phyloP scores from a whole-genome alignment of 2,329 filamentous ascomycete genomes.

The Rutstroemia sp. region DNA sequence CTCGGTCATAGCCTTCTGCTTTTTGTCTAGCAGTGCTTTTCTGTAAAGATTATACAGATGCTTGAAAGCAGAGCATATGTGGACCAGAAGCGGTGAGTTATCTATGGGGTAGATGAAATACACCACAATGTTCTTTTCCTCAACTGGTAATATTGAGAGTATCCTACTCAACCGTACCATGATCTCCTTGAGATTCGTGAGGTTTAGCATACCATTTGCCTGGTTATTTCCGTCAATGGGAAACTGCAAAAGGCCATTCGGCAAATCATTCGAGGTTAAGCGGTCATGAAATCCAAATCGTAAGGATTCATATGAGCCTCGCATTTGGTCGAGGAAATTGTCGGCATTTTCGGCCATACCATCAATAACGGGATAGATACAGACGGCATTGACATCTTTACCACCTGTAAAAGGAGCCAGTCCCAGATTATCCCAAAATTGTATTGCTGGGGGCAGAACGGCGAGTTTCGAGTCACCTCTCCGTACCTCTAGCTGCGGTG shows the following conservation, averaged over 20 bases:
- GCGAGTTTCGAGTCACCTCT: slow-evolving; percentile 63
- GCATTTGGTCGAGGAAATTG: slow-evolving; percentile 60
- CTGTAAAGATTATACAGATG: slow-evolving; percentile 60
- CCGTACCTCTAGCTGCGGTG: slow-evolving; percentile 66
- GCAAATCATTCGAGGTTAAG: slow-evolving; percentile 32
- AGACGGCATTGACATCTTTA: slow-evolving; percentile 66
- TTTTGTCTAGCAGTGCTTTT: slow-evolving; percentile 41
- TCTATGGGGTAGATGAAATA: slow-evolving; percentile 68
- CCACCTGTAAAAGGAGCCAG: slow-evolving; percentile 61
- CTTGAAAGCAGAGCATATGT: slow-evolving; percentile 69
- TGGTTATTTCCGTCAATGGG: slow-evolving; percentile 30
- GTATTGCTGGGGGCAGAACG: slow-evolving; percentile 64
- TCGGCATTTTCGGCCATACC: slow-evolving; percentile 54
- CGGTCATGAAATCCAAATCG: slow-evolving; percentile 60
- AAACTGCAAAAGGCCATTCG: slow-evolving; percentile 25
- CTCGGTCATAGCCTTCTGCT: slow-evolving; percentile 46
- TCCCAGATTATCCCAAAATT: slow-evolving; percentile 77
- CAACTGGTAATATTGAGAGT: slow-evolving; percentile 28
- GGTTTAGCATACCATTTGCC: slow-evolving; percentile 23
- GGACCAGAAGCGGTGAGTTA: slow-evolving; percentile 52
- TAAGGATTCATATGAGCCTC: slow-evolving; percentile 64
- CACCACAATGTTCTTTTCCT: slow-evolving; percentile 57
- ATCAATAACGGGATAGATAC: slow-evolving; percentile 60
- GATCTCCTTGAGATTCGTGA: slow-evolving; percentile 23
- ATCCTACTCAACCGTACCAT: slow-evolving; percentile 23